phyloP scores from a whole-genome alignment of 2,329 filamentous ascomycete species.

The Fusarium palustre region DNA sequence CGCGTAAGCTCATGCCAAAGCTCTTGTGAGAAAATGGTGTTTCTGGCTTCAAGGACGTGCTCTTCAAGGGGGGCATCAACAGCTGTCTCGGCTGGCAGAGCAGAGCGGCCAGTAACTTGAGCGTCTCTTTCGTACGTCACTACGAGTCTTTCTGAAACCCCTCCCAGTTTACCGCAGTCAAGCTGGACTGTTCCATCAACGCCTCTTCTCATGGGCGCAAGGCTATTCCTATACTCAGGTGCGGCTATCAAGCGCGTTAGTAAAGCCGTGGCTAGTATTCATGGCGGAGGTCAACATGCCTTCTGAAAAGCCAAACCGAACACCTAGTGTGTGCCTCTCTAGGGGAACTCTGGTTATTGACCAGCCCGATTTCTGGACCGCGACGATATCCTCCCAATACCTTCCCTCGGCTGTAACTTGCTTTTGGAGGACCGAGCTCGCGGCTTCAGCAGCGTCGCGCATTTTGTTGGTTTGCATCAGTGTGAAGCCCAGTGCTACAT shows the following conservation, averaged over 20 bases:
- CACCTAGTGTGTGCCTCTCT: conserved; percentile 79
- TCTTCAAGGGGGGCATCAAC: conserved; percentile 69
- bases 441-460: conserved; percentile 77
- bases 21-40: conserved; percentile 86
- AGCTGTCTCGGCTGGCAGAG: conserved; percentile 63
- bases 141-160: conserved; percentile 70
- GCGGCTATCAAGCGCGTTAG: conserved; percentile 58
- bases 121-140: conserved; percentile 73
- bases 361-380: conserved; percentile 87
- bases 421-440: conserved; percentile 77
- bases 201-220: conserved; percentile 81
- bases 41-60: conserved; percentile 78
- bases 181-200: conserved; percentile 81
- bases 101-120: conserved; percentile 67
- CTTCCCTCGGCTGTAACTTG: conserved; percentile 84
- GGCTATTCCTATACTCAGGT: conserved; percentile 72
- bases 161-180: conserved; percentile 68
- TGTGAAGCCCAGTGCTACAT: conserved; percentile 76
- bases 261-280: not conserved
- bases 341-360: conserved; percentile 81
- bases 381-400: conserved; percentile 90
- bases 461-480: conserved; percentile 80
- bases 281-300: conserved; percentile 54
- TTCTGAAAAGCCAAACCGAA: conserved; percentile 91
- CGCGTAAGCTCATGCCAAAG: conserved; percentile 89